Evolutionary conservation across 768 basidiomycete genomes (phyloP).

Genomic region (Russula abietina): DNA sequence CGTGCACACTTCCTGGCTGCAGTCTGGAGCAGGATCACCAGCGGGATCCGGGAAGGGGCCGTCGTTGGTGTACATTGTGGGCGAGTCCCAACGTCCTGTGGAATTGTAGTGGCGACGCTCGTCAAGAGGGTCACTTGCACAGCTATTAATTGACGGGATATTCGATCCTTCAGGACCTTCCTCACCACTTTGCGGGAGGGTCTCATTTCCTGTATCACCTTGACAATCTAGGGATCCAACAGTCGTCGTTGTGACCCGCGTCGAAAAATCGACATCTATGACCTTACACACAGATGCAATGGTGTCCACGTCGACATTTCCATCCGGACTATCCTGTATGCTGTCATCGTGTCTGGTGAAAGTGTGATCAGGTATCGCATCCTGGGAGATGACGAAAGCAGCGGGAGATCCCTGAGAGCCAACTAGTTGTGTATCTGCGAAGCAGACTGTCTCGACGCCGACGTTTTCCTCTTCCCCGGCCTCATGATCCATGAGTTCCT

Average conservation of each 20-base stretch:
- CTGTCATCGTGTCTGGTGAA: background rate
- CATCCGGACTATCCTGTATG: background rate
- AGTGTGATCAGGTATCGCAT: background rate
- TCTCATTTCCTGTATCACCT: background rate
- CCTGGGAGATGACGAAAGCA: background rate
- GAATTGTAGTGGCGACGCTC: background rate
- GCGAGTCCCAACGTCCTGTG: background rate
- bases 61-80: background rate
- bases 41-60: background rate
- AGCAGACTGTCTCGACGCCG: background rate
- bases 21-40: constrained; percentile 8
- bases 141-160: background rate
- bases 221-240: background rate
- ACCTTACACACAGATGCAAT: background rate
- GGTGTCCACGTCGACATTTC: background rate
- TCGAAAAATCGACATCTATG: background rate
- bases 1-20: constrained; percentile 17
- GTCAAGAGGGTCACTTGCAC: background rate
- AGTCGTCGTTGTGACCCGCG: background rate
- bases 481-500: constrained; percentile 6
- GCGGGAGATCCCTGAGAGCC: background rate
- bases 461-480: background rate
- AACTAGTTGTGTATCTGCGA: background rate
- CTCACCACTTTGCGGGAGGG: background rate
- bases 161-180: background rate